Evolutionary conservation across 2,329 filamentous ascomycete species (phyloP).

Genomic region (Neofusicoccum umdonicola): DNA sequence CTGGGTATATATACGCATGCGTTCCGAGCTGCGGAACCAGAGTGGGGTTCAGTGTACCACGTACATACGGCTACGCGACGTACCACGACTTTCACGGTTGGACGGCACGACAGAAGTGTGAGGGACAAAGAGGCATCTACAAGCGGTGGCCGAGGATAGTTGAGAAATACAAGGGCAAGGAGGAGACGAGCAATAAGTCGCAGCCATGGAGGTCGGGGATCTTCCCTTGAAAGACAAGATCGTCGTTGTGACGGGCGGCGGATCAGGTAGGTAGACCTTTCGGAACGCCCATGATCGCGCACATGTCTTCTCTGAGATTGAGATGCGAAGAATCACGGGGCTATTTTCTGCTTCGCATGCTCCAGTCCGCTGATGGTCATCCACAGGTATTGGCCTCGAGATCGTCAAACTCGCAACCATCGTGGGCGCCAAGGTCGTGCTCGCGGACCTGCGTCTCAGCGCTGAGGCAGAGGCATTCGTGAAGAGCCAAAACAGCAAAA

Average conservation of each 20-base stretch:
- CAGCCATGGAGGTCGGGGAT: slow-evolving; percentile 8
- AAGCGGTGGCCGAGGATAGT: too few relatives aligned
- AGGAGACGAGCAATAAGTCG: not conserved
- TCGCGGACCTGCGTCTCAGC: slow-evolving; percentile 10
- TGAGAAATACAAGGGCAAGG: not conserved
- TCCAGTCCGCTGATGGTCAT: not conserved
- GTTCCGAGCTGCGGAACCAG: not conserved
- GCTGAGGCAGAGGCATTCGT: not conserved
- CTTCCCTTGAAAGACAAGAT: slow-evolving; percentile 17
- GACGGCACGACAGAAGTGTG: too few relatives aligned
- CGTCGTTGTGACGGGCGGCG: slow-evolving; percentile 18
- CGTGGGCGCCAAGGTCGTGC: slow-evolving; percentile 64
- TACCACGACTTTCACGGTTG: too few relatives aligned
- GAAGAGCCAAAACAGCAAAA: not conserved
- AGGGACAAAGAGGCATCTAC: too few relatives aligned
- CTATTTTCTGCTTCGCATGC: too few relatives aligned
- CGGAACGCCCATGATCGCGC: too few relatives aligned
- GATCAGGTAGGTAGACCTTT: not conserved
- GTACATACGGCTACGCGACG: too few relatives aligned
- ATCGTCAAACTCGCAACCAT: slow-evolving; percentile 87
- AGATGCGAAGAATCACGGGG: too few relatives aligned
- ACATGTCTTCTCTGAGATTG: too few relatives aligned
- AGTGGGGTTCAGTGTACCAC: not conserved
- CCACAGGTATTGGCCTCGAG: slow-evolving; percentile 66
- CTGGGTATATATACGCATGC: not conserved